Base-by-base conservation (phyloP, 352 stramenopile species). In the Pseudoperonospora humuli region DNA sequence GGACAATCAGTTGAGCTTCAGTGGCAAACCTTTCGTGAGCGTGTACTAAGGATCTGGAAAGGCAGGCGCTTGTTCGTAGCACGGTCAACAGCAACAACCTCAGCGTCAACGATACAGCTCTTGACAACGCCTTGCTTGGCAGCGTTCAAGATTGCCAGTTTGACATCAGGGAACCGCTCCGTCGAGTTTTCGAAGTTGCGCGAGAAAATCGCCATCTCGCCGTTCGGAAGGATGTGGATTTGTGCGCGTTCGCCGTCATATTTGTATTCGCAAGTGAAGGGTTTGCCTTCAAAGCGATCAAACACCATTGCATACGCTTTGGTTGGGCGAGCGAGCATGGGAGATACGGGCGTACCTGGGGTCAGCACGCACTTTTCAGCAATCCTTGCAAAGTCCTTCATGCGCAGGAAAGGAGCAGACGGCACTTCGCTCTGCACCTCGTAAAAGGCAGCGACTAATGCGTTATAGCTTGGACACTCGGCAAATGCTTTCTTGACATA, bases 191-290 rank as follows among this genome's bases (percentile, higher is more conserved):
- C 93, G 29, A 96, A 93, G 61, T 98, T 99, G 26, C 97, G 85
- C 8, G 90, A 98, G 72, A 99, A 99, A 36, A 99, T 96, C 37
- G 93, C 91, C 24, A 98, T 89, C 35, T 79, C 73, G 21, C 92
- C 95, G 34, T 86, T 76, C 0, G 65, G 39, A 5, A 87, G 65
- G 33, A 97, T 95, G 67, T 98, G 95, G 34, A 92, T 89, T 62
- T 99, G 96, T 4, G 96, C 94, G 33, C 96, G 78, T 64, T 99
- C 96, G 24, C 96, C 97, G 59, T 99, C 96, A 65, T 99, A 99
- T 70, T 99, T 99, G 85, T 97, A 99, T 65, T 99, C 97, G 59
- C 93, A 99, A 3, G 95, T 99, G 63, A 99, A 98, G 24, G 79
- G 70, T 60, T 89, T 80, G 20, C 90, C 94, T 57, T 97, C 78